Evolutionary conservation across 2,329 filamentous ascomycete species (phyloP).

Genomic region (Chaetomium sp.): DNA sequence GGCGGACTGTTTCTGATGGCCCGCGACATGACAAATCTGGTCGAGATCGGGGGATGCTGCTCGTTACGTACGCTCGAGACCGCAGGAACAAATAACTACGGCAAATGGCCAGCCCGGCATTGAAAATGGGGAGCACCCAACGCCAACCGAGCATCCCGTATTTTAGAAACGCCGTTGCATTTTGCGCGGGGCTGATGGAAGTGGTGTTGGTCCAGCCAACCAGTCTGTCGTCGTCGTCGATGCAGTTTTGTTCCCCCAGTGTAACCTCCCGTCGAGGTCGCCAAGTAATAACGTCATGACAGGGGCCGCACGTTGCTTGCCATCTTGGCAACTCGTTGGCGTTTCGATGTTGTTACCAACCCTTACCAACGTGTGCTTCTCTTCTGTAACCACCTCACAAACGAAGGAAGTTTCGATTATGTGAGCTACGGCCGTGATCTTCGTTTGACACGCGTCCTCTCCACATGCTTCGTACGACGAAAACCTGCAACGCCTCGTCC

Average conservation of each 20-base stretch:
- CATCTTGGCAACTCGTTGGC: neutral
- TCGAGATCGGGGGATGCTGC: neutral
- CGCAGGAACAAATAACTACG: neutral
- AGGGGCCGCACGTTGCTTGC: neutral
- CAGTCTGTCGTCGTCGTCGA: neutral
- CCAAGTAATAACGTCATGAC: constrained; percentile 10
- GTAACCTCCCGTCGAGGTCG: neutral
- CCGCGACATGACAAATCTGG: neutral
- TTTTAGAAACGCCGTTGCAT: neutral
- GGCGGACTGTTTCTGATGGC: neutral
- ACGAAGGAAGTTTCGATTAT: neutral
- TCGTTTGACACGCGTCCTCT: neutral
- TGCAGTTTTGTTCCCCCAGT: neutral
- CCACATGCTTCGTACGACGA: neutral
- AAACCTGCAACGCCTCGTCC: neutral
- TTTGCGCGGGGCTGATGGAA: neutral
- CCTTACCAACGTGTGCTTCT: neutral
- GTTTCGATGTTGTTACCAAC: neutral
- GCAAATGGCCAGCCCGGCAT: neutral
- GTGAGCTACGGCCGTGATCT: neutral
- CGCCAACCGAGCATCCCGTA: neutral
- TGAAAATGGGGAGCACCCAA: neutral
- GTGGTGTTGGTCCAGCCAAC: neutral
- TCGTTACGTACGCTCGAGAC: too few relatives aligned
- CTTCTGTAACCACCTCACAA: neutral